A percentile compares a stretch with the other conserved stretches of the same genome.
Evolutionary conservation across 2,329 filamentous ascomycete genomes (phyloP).

Genomic region (Cercospora citrullina): DNA sequence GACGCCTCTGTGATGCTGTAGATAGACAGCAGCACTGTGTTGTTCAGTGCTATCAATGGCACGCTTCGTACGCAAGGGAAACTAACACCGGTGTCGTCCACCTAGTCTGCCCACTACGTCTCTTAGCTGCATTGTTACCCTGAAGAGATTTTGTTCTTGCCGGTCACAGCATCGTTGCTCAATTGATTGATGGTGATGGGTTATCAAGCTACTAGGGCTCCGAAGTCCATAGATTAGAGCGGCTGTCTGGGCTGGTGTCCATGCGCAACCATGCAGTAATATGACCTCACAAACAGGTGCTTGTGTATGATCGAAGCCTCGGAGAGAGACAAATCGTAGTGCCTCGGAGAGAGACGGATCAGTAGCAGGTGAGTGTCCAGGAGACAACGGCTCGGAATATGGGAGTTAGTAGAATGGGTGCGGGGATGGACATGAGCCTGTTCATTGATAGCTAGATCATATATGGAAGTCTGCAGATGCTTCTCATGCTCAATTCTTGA

Average conservation of each 20-base stretch:
- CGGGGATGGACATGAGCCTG: not conserved
- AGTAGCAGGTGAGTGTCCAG: not conserved
- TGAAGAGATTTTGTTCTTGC: not conserved
- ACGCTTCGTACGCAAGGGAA: not conserved
- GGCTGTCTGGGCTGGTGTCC: not conserved
- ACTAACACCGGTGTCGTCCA: not conserved
- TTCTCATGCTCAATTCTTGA: not conserved
- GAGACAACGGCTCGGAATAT: not conserved
- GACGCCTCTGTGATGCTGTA: not conserved
- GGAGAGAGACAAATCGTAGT: not conserved
- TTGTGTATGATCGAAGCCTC: not conserved
- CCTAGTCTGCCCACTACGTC: not conserved
- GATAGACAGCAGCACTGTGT: not conserved
- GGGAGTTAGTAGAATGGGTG: not conserved
- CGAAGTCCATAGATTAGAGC: not conserved
- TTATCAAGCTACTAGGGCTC: not conserved
- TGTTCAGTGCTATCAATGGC: not conserved
- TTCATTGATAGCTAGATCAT: not conserved
- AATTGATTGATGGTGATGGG: not conserved
- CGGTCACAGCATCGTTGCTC: not conserved
- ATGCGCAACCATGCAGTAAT: not conserved
- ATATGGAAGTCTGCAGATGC: not conserved
- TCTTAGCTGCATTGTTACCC: not conserved
- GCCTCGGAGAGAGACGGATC: not conserved
- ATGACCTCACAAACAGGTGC: not conserved